These are phyloP conservation scores for Platanthera guangdongensis DNA, from an alignment of 106 monocot species.

Conservation along the genomic window DNA sequence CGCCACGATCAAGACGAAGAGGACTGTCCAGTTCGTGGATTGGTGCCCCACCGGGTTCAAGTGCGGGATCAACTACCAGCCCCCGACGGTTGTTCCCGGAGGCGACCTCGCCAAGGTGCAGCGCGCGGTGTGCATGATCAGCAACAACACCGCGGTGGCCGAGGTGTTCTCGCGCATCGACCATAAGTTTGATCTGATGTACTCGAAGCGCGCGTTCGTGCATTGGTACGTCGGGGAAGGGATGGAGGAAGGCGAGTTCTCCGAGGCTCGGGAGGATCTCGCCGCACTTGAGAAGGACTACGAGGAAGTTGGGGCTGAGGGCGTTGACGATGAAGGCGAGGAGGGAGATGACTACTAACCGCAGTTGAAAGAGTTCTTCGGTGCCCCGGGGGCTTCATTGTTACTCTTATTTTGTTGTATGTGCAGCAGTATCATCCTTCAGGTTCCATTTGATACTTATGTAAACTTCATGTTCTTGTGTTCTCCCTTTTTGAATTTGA, in stretches of 20 bases:
- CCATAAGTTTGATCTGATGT: conserved; percentile 92
- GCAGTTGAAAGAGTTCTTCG: no score
- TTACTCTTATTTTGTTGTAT: no score
- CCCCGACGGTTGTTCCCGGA: conserved; percentile 74
- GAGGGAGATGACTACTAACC: conserved; percentile 26
- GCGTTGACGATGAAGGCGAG: conserved; percentile 66
- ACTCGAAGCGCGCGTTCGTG: conserved; percentile 78
- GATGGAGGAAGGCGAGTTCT: conserved; percentile 92
- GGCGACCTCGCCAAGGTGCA: conserved; percentile 80
- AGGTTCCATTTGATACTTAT: no score
- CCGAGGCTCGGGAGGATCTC: conserved; percentile 74
- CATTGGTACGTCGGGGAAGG: conserved; percentile 94
- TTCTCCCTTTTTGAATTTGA: no score
- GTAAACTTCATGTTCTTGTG: no score
- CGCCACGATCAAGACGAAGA: conserved; percentile 66
- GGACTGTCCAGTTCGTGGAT: conserved; percentile 33
- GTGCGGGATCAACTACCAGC: conserved; percentile 92
- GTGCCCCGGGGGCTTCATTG: no score
- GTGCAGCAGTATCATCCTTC: no score
- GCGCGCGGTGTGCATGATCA: conserved; percentile 89
- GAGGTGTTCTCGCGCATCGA: conserved; percentile 89
- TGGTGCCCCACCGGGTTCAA: conserved; percentile 93
- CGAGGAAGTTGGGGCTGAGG: conserved; percentile 69
- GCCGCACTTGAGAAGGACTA: conserved; percentile 27
- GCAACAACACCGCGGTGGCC: conserved; percentile 92